These are phyloP conservation scores for Plicaturopsis crispa DNA, from an alignment of 768 basidiomycete species.

Conservation along the genomic window DNA sequence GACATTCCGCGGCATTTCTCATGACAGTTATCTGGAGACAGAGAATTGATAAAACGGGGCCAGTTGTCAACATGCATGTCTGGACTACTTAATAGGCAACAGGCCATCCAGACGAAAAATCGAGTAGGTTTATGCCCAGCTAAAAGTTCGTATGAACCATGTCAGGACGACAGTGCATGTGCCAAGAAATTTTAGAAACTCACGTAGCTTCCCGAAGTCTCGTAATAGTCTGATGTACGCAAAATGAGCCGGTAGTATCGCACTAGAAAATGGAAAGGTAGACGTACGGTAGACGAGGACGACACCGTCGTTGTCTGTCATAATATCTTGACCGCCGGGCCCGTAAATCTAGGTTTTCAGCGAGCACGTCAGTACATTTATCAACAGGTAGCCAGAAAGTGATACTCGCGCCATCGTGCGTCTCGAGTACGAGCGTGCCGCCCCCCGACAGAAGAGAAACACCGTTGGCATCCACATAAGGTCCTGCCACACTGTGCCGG, in stretches of 20 bases:
- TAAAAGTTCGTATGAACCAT: conserved; percentile 1
- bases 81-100: conserved; percentile 11
- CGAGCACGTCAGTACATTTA: not conserved
- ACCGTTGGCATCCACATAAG: conserved; percentile 39
- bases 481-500: conserved; percentile 29
- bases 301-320: conserved; percentile 35
- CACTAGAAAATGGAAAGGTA: not conserved
- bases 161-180: not conserved
- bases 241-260: not conserved
- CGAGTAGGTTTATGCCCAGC: conserved; percentile 23
- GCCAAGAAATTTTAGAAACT: conserved; percentile 10
- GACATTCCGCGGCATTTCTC: too few species aligned
- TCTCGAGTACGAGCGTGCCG: conserved; percentile 41
- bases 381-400: not conserved
- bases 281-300: conserved; percentile 45
- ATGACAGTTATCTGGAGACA: too few species aligned
- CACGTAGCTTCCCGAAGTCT: conserved; percentile 34
- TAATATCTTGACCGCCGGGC: conserved; percentile 48
- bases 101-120: conserved; percentile 26
- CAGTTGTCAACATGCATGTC: too few species aligned
- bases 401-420: conserved; percentile 32
- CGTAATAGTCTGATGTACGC: conserved; percentile 37
- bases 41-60: too few species aligned
- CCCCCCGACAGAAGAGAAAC: conserved; percentile 39
- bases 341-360: conserved; percentile 32